Conservation (phyloP, 163 green algal genomes). For the Volvox carteri region DNA sequence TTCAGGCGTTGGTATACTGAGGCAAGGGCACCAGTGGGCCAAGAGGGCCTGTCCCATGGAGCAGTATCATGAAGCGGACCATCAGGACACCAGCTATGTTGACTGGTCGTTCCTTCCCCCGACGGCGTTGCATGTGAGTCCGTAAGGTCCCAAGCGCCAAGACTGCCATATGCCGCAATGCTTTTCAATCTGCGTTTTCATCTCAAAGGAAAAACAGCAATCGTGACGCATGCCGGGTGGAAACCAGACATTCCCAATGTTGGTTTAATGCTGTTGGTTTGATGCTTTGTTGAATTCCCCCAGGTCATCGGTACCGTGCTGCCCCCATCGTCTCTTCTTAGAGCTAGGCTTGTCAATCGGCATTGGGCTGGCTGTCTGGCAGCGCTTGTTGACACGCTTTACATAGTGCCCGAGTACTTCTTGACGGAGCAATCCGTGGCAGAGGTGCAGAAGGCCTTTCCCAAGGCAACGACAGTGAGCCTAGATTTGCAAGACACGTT, state of each 20-base stretch:
- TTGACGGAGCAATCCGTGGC: not conserved
- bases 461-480: constrained; percentile 36
- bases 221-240: no score
- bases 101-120: constrained; percentile 51
- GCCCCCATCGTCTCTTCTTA: constrained; percentile 5
- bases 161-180: no score
- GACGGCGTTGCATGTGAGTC: constrained; percentile 46
- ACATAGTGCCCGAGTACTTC: constrained; percentile 54
- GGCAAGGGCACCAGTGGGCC: not conserved
- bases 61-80: not conserved
- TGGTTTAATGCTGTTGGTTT: not conserved
- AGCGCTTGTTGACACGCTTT: constrained; percentile 37
- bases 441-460: constrained; percentile 21
- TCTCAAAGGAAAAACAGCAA: no score
- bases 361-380: constrained; percentile 42
- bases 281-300: no score
- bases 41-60: not conserved
- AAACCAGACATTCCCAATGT: no score
- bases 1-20: not conserved
- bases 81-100: constrained; percentile 20
- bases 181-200: not conserved
- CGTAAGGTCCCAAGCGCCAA: no score
- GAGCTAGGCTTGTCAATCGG: constrained; percentile 16
- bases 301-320: constrained; percentile 44
- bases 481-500: constrained; percentile 56